Evolutionary conservation across 2,329 filamentous ascomycete genomes (phyloP).

Genomic region (Cytospora leucostoma): DNA sequence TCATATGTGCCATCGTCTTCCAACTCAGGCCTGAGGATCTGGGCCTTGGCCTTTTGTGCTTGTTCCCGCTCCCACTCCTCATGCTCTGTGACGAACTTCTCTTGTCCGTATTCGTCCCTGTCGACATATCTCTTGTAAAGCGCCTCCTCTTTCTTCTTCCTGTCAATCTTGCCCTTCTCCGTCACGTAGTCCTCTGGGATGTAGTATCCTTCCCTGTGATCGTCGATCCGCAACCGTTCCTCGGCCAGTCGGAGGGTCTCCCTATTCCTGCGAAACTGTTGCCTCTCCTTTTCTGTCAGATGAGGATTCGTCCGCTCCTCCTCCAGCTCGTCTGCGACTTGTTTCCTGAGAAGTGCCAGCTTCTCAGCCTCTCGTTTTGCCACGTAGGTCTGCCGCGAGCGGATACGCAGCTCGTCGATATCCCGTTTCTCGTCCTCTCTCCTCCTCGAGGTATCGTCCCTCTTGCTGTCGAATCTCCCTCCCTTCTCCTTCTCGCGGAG

Average conservation of each 20-base stretch:
- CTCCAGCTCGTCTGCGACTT: conserved; percentile 84
- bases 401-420: conserved; percentile 72
- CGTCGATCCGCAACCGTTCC: conserved; percentile 83
- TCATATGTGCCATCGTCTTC: conserved; percentile 84
- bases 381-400: conserved; percentile 88
- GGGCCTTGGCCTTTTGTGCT: conserved; percentile 80
- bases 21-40: conserved; percentile 73
- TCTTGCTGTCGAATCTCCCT: conserved; percentile 54
- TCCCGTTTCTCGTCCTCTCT: conserved; percentile 69
- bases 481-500: conserved; percentile 71
- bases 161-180: conserved; percentile 86
- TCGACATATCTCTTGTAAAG: conserved; percentile 91
- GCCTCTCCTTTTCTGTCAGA: conserved; percentile 76
- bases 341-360: conserved; percentile 80
- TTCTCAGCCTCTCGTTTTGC: conserved; percentile 89
- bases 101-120: conserved; percentile 80
- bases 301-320: conserved; percentile 76
- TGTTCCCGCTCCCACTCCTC: conserved; percentile 97
- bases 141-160: conserved; percentile 83
- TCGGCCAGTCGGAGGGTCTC: conserved; percentile 81
- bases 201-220: conserved; percentile 87
- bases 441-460: conserved; percentile 58
- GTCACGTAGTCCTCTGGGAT: conserved; percentile 96
- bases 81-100: conserved; percentile 88
- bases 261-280: conserved; percentile 85